Conservation (phyloP, 176 grass and related monocot genomes). For the Paspalum vaginatum region DNA sequence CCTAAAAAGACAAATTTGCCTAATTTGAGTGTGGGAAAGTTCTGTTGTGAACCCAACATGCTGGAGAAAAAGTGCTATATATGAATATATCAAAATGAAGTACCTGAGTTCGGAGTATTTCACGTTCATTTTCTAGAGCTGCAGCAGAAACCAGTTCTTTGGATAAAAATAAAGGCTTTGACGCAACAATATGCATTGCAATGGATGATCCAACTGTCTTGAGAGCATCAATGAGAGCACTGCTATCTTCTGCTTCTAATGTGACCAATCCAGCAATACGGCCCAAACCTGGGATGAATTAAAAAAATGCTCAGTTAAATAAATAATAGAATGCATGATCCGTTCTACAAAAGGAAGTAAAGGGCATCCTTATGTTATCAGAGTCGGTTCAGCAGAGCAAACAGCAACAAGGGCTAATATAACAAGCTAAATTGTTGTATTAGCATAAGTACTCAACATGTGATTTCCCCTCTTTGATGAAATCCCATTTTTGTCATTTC, state of each 20-base stretch:
- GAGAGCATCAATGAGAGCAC: slow-evolving; percentile 68
- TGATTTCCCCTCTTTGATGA: not conserved
- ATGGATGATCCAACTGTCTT: slow-evolving; percentile 65
- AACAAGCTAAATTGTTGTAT: not conserved
- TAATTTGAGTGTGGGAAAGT: not conserved
- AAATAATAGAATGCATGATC: not conserved
- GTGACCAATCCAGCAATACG: slow-evolving; percentile 88
- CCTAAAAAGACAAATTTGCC: not conserved
- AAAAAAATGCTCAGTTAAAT: slow-evolving; percentile 7
- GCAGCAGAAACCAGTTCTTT: slow-evolving; percentile 85
- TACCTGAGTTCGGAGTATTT: slow-evolving; percentile 85
- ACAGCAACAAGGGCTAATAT: not conserved
- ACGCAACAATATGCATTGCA: slow-evolving; percentile 94
- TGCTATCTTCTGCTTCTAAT: slow-evolving; percentile 78
- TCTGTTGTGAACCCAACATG: not conserved
- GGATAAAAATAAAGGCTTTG: slow-evolving; percentile 88
- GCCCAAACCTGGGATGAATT: slow-evolving; percentile 63
- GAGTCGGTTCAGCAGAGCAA: slow-evolving; percentile 14
- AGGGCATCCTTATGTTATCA: not conserved
- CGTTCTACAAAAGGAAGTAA: not conserved
- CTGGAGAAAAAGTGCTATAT: not conserved
- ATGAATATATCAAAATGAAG: slow-evolving; percentile 11
- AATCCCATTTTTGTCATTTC: not conserved
- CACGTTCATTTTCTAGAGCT: slow-evolving; percentile 77
- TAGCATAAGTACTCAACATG: slow-evolving; percentile 11